Base-by-base conservation (phyloP, 2,329 filamentous ascomycete genomes). In the Aureobasidium uvarum region DNA sequence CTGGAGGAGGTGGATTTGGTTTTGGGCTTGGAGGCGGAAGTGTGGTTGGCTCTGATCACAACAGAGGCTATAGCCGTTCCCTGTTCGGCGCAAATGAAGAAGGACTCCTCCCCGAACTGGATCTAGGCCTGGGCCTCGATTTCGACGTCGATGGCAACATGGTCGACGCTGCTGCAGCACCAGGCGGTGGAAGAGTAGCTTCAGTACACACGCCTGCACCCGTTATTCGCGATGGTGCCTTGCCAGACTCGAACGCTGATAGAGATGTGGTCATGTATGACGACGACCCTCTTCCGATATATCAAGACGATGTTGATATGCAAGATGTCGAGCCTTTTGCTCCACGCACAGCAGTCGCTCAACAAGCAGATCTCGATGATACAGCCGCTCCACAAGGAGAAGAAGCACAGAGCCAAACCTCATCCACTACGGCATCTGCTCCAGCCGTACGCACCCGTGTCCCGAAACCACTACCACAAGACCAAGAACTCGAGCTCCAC, bases 131-230 rank as follows among this genome's bases (percentile, higher is more conserved):
- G 23, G 71, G 72, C 38, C 68, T 74, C 13, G 72, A 70, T 62
- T 86, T 89, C 69, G 82, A 81, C 43, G 83, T 89, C 68, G 86
- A 87, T 67, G 86, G 86, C 8, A 83, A 85, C 68, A 75, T 89
- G 5, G 72, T 84, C 36, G 83, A 86, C 59, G 23, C 18, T 28
- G 36, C 18, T 28, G 45, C 43, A 20, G 45, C 10, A 2, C 62
- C 62, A 20, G 18, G 4, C 2, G 52, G 6, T 8, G 51, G 23
- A 28, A 48, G 28, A 36, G 59, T 25, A 56, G 36, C 31, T 31
- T 50, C 31, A 1, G 14, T 51, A 48, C 56, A 60, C 31, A 60
- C 48, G 6, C 64, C 52, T 38, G 54, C 18, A 5, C 48, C 48
- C 33, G 23, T 23, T 3, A 18, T 46, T 25, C 48, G 60, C 28